Base-by-base conservation (phyloP, 768 basidiomycete species). In the Tubosaeta brunneosetosa region DNA sequence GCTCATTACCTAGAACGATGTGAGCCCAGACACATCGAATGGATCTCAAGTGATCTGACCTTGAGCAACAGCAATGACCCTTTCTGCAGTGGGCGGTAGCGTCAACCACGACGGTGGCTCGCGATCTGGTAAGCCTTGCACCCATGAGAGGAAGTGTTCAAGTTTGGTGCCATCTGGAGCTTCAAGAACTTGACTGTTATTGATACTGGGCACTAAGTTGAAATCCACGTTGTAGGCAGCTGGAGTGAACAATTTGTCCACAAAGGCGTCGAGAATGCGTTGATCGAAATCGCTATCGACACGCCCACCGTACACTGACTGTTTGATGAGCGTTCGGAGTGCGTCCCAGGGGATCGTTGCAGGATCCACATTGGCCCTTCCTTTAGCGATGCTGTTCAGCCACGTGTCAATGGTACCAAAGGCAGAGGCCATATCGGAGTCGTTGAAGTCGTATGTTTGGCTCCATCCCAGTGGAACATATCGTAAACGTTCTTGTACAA, bases 401-500 rank as follows among this genome's bases (percentile, higher is more conserved):
- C 95, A 98, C 1, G 84, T 77, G 65, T 97, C 94, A 66, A 98
- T 97, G 16, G 91, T 94, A 38, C 79, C 80, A 64, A 92, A 88
- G 1, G 94, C 94, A 11, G 95, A 88, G 14, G 88, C 82, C 81
- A 97, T 89, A 66, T 99, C 97, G 5, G 95, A 97, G 67, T 98
- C 94, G 70, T 99, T 99, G 82, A 98, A 98, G 68, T 98, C 97
- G 72, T 98, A 98, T 0, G 79, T 78, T 72, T 97, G 92, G 67
- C 88, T 94, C 94, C 95, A 99, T 0, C 97, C 95, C 14, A 99
- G 74, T 6, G 97, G 97, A 9, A 86, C 90, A 68, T 97, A 99
- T 38, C 95, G 90, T 12, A 98, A 77, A 55, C 97, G 91, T 70
- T 98, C 97, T 72, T 97, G 94, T 1, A 98, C 86, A 17, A 98